Evolutionary conservation across 2,329 filamentous ascomycete genomes (phyloP).

Genomic region (Clathrospora elynae): DNA sequence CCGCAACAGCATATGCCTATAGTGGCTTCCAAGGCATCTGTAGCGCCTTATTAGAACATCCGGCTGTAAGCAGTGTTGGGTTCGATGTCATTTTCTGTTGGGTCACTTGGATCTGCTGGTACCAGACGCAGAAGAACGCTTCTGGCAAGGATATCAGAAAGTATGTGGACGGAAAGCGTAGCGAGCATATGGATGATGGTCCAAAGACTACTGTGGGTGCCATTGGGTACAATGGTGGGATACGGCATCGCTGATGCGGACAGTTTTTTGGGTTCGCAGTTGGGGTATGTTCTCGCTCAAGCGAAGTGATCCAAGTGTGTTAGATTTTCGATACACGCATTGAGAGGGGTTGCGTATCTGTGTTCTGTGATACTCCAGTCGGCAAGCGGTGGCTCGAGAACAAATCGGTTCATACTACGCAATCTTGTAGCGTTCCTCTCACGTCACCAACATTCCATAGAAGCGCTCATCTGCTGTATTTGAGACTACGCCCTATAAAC

Average conservation of each 20-base stretch:
- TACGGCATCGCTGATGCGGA: conserved; percentile 24
- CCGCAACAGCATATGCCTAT: conserved; percentile 22
- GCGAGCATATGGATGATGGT: conserved; percentile 4
- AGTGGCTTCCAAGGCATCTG: conserved; percentile 25
- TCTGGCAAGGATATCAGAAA: conserved; percentile 1
- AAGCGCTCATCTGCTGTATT: no score
- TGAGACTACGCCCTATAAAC: no score
- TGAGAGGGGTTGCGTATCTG: no score
- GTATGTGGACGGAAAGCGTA: conserved; percentile 1
- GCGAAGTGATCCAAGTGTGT: background rate
- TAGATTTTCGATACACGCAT: no score
- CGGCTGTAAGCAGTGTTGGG: conserved; percentile 44
- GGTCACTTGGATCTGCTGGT: conserved; percentile 44
- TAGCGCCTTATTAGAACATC: conserved; percentile 39
- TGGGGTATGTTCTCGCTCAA: background rate
- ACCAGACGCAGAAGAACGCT: conserved; percentile 18
- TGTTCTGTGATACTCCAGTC: no score
- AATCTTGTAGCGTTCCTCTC: no score
- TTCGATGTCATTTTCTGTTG: conserved; percentile 47
- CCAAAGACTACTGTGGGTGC: conserved; percentile 11
- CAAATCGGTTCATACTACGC: no score
- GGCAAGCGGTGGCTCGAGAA: no score
- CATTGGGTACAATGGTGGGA: conserved; percentile 11
- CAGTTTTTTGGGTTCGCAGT: background rate
- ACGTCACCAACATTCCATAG: no score